Percentiles rank a stretch among this genome's conserved stretches.
These are phyloP conservation scores for Xylaria sp. DNA, from an alignment of 2,329 filamentous ascomycete species.

Conservation along the genomic window DNA sequence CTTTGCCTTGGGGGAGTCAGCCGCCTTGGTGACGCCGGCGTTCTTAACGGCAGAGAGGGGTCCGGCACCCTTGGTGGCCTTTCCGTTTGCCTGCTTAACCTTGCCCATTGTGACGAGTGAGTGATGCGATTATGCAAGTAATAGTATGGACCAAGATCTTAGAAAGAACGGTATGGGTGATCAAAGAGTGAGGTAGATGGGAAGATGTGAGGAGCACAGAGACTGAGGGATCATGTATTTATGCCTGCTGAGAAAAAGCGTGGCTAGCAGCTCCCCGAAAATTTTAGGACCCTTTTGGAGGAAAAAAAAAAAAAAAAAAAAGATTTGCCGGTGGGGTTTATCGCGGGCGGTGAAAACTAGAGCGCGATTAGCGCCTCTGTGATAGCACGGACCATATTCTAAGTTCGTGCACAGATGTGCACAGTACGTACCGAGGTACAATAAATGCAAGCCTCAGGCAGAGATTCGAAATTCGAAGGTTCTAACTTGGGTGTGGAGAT, in stretches of 20 bases:
- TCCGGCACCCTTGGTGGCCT: slow-evolving; percentile 54
- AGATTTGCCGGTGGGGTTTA: slow-evolving; percentile 33
- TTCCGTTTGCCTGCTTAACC: slow-evolving; percentile 64
- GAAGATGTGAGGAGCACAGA: slow-evolving; percentile 4
- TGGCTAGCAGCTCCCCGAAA: slow-evolving; percentile 26
- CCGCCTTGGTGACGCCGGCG: slow-evolving; percentile 68
- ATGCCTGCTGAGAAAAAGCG: slow-evolving; percentile 7
- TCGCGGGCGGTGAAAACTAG: slow-evolving; percentile 34
- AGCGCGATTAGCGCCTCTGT: slow-evolving; percentile 1
- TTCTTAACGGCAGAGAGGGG: slow-evolving; percentile 62
- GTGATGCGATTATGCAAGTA: slow-evolving; percentile 8
- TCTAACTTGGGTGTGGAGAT: too few species aligned
- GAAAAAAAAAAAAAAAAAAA: slow-evolving; percentile 31
- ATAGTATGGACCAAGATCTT: not conserved
- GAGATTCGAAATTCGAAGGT: too few species aligned
- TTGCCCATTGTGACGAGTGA: slow-evolving; percentile 61
- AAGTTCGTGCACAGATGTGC: not conserved
- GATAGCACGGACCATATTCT: slow-evolving; percentile 15
- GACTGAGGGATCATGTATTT: slow-evolving; percentile 28
- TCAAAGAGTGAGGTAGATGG: slow-evolving; percentile 3
- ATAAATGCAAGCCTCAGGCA: too few species aligned
- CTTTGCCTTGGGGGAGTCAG: slow-evolving; percentile 66
- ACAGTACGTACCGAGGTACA: slow-evolving; percentile 7
- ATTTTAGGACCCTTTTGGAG: slow-evolving; percentile 20
- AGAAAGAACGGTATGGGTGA: slow-evolving; percentile 8